phyloP scores from a whole-genome alignment of 495 filamentous ascomycete species.

The Saxispiralis lemnorum region DNA sequence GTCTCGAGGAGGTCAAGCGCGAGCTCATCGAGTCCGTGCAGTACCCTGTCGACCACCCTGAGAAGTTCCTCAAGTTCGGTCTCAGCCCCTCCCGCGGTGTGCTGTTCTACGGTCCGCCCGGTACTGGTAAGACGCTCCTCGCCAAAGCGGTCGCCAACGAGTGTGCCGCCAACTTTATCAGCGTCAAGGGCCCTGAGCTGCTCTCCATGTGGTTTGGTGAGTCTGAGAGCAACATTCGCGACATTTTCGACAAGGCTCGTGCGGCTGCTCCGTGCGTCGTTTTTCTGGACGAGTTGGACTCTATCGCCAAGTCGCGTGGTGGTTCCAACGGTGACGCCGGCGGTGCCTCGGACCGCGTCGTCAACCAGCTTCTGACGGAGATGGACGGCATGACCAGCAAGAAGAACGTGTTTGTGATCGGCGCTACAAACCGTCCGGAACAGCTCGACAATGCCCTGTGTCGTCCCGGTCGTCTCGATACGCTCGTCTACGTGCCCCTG shows the following conservation, averaged over 20 bases:
- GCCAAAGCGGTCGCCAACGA: constrained; percentile 99
- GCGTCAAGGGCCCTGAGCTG: constrained; percentile 92
- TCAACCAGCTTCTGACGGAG: constrained; percentile 97
- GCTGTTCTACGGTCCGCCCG: constrained; percentile 92
- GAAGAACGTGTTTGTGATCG: constrained; percentile 99
- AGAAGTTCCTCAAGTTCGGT: constrained; percentile 99
- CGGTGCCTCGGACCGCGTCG: constrained; percentile 96
- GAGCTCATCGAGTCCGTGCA: constrained; percentile 98
- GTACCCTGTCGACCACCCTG: constrained; percentile 96
- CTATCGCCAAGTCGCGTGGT: constrained; percentile 97
- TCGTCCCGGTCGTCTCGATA: constrained; percentile 95
- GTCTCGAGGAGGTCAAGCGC: constrained; percentile 93
- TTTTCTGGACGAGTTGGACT: constrained; percentile 97
- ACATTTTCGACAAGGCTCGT: constrained; percentile 99
- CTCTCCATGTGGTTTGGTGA: constrained; percentile 99
- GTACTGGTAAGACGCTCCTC: constrained; percentile 99
- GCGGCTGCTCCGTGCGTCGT: constrained; percentile 97
- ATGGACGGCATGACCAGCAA: constrained; percentile 99
- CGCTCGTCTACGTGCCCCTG: constrained; percentile 90
- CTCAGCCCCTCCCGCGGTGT: constrained; percentile 96
- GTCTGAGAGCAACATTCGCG: constrained; percentile 98
- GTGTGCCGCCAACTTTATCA: constrained; percentile 98
- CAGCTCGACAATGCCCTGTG: constrained; percentile 94
- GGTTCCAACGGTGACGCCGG: constrained; percentile 93
- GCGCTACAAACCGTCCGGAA: constrained; percentile 95